Evolutionary conservation across 352 stramenopile species (phyloP).

Genomic region (Phytophthora litchii): DNA sequence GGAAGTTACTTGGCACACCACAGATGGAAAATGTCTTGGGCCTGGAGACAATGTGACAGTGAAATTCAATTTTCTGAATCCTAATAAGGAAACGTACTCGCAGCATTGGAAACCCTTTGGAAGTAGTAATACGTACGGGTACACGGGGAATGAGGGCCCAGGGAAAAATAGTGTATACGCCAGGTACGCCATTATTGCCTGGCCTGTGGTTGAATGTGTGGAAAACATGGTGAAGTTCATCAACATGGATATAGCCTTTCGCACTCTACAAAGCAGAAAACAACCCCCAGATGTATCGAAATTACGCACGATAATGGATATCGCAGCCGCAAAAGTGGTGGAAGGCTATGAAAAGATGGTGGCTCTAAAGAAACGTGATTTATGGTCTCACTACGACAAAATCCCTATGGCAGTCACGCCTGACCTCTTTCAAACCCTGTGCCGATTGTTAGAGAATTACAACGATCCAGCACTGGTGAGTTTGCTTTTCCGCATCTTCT

Average conservation of each 20-base stretch:
- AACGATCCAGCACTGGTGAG: constrained; percentile 14
- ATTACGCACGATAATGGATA: constrained; percentile 12
- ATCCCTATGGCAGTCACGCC: neutral
- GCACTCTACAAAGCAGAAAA: constrained; percentile 1
- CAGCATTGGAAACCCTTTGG: constrained; percentile 2
- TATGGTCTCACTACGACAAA: neutral
- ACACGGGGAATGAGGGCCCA: neutral
- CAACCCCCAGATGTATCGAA: neutral
- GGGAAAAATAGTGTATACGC: neutral
- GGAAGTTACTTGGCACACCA: neutral
- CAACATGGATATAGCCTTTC: constrained; percentile 1
- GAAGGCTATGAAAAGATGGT: neutral
- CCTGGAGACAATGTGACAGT: neutral
- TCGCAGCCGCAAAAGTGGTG: neutral
- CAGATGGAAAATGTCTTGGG: neutral
- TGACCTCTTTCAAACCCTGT: constrained; percentile 5
- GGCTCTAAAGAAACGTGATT: neutral
- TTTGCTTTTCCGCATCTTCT: constrained; percentile 20
- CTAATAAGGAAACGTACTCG: neutral
- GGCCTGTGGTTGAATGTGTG: neutral
- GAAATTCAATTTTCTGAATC: constrained; percentile 7
- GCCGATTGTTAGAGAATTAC: constrained; percentile 6
- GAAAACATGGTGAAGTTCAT: constrained; percentile 19
- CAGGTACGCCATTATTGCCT: constrained; percentile 3
- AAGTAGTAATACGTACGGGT: neutral